Conservation (phyloP, 768 basidiomycete genomes). For the Suillus tomentosus region DNA sequence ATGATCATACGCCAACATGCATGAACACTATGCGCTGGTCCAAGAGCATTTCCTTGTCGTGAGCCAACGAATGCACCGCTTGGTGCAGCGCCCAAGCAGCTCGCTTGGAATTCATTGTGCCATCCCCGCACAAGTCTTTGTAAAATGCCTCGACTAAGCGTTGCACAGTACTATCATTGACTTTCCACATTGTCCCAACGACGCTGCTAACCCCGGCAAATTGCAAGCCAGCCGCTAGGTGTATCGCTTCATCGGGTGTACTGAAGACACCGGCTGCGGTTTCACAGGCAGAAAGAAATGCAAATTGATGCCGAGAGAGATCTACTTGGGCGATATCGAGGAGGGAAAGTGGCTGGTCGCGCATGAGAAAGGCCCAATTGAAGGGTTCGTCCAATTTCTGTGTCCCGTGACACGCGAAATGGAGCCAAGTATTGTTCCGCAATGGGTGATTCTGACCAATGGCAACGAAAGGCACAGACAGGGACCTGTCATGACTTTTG, state of each 20-base stretch:
- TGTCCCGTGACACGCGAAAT: conserved; percentile 23
- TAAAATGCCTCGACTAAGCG: conserved; percentile 6
- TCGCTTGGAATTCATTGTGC: conserved; percentile 6
- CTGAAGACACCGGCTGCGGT: neutral
- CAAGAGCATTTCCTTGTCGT: conserved; percentile 1
- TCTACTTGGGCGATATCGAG: conserved; percentile 11
- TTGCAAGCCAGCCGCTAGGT: conserved; percentile 27
- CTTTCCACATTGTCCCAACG: conserved; percentile 25
- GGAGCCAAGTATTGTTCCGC: conserved; percentile 15
- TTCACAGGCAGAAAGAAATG: conserved; percentile 26
- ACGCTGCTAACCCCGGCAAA: conserved; percentile 23
- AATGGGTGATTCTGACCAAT: conserved; percentile 12
- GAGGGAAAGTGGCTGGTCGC: conserved; percentile 5
- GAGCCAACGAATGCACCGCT: neutral
- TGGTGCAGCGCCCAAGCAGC: conserved; percentile 11
- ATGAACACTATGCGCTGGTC: conserved; percentile 13
- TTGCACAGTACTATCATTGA: conserved; percentile 1
- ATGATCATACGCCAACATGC: conserved; percentile 11
- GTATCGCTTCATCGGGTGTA: conserved; percentile 23
- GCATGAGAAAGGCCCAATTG: conserved; percentile 12
- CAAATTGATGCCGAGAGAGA: conserved; percentile 5
- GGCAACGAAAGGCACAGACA: neutral
- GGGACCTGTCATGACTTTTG: neutral
- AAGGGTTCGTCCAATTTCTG: conserved; percentile 15
- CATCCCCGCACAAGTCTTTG: neutral